Base-by-base conservation (phyloP, 2,329 filamentous ascomycete genomes). In the Botrytis pseudocinerea region DNA sequence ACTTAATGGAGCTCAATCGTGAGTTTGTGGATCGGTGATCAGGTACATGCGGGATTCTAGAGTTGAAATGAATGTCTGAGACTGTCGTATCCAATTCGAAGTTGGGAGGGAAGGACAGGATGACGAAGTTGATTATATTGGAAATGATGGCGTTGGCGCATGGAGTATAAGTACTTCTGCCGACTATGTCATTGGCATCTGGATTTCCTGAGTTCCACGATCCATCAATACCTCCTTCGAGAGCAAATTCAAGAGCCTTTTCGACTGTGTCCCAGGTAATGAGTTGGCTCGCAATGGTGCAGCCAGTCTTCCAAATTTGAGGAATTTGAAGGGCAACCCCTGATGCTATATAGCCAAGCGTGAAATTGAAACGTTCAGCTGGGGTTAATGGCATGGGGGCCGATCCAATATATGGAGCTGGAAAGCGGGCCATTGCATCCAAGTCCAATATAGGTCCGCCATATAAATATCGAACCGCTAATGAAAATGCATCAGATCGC, bases 231-330 rank as follows among this genome's bases (percentile, higher is more conserved):
- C 84, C 83, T 60, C 84, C 84, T 42, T 85, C 82, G 28, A 91
- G 80, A 1, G 85, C 85, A 79, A 91, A 91, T n/a, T 85, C 85
- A 20, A 93, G 80, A 2, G 85, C 88, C 28, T 83, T 84, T 76
- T 91, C 89, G 22, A 92, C 76, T 0, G 88, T 92, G 70, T 88
- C 84, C 90, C 90, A 92, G 74, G 84, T 85, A 60, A 93, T 78
- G 7, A 89, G 83, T 70, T 85, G 84, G 51, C 85, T 83, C 1
- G 89, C 89, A 74, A 91, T 85, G 65, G 89, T 86, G 40, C 91
- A 82, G 51, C 90, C 91, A 51, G 88, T 86, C 63, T 84, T 81
- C 18, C 87, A 83, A 40, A 92, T 85, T 38, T 85, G 84, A 3
- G 83, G 83, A 78, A 91, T 86, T 59, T 84, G 83, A 25, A 93